Base-by-base conservation (phyloP, 2,329 filamentous ascomycete species). In the Penicillium expansum region DNA sequence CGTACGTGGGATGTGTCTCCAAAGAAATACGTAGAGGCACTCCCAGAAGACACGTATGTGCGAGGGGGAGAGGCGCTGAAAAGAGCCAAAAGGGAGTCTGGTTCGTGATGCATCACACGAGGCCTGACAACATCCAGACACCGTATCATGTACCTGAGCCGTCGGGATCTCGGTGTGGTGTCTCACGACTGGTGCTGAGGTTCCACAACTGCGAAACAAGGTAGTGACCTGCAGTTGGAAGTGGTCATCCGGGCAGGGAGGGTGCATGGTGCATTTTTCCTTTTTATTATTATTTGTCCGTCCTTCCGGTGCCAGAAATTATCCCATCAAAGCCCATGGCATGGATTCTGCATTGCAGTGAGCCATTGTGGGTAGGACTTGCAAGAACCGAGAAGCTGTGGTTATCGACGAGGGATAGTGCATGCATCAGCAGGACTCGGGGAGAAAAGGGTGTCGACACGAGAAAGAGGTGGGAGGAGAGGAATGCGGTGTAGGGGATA, bases 221-320 rank as follows among this genome's bases (percentile, higher is more conserved):
- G 42, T 56, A 52, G 54, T 56, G 54, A 52, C 54, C 35, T 56
- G 48, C 54, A 56, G 47, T 35, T 41, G 48, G 20, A 56, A 47
- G 33, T 22, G 33, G 41, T 45, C 41, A 52, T 44, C 48, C 22
- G 48, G 37, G 13, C 48, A 52, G 29, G 33, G 41, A 47, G 45
- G 18, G 8, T 30, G 51, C 27, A 41, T 24, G 27, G 27, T 29
- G 29, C 22, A n/a, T 47, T 14, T 39, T 37, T 35, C 13, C 13
- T 27, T 24, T 27, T 16, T n/a, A n/a, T 22, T 16, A 13, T 32
- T 39, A 24, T 47, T 32, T 52, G 42, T 27, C 20, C 27, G 6
- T 52, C 16, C 29, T 52, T 10, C 13, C 16, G 20, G 6, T 14
- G 2, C 5, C 6, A 5, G n/a, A 0, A 16, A 20, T 10, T 20